phyloP scores from a whole-genome alignment of 2,329 filamentous ascomycete species.

The Dothideomycetes sp. region DNA sequence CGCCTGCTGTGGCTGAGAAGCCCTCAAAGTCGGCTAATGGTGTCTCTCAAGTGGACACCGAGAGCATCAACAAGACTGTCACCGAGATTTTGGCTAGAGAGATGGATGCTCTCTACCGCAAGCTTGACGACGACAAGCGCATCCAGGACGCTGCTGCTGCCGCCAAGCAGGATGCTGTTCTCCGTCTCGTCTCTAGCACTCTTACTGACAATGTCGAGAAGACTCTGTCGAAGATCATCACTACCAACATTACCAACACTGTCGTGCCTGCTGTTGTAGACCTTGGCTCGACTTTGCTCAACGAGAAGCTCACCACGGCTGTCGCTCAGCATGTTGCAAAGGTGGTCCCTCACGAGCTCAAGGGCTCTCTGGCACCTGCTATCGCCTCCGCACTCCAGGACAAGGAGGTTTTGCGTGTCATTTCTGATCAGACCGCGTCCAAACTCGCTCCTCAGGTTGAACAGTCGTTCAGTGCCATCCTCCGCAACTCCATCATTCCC shows the following conservation, averaged over 20 bases:
- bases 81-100: conserved; percentile 25
- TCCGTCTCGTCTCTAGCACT: conserved; percentile 59
- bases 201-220: conserved; percentile 64
- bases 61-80: conserved; percentile 11
- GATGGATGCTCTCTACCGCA: conserved; percentile 48
- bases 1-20: conserved; percentile 6
- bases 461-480: conserved; percentile 55
- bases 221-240: conserved; percentile 67
- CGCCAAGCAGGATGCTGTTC: conserved; percentile 60
- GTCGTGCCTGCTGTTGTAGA: conserved; percentile 68
- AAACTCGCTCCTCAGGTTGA: conserved; percentile 61
- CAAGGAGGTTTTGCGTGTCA: conserved; percentile 60
- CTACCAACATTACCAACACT: conserved; percentile 62
- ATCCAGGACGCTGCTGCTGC: conserved; percentile 53
- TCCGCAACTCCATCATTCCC: conserved; percentile 32
- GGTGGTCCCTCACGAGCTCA: conserved; percentile 61
- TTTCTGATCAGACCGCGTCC: conserved; percentile 63
- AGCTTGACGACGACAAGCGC: conserved; percentile 60
- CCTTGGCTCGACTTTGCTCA: conserved; percentile 57
- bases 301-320: conserved; percentile 60
- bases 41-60: conserved; percentile 17
- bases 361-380: conserved; percentile 57
- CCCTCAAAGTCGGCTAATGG: conserved; percentile 10
- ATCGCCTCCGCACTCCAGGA: conserved; percentile 62
- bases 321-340: conserved; percentile 52